Evolutionary conservation across 1,284 basidiomycete species (phyloP), one percentile per base, ranked within the genome.

Genomic region (Rhodotorula glutinis): DNA sequence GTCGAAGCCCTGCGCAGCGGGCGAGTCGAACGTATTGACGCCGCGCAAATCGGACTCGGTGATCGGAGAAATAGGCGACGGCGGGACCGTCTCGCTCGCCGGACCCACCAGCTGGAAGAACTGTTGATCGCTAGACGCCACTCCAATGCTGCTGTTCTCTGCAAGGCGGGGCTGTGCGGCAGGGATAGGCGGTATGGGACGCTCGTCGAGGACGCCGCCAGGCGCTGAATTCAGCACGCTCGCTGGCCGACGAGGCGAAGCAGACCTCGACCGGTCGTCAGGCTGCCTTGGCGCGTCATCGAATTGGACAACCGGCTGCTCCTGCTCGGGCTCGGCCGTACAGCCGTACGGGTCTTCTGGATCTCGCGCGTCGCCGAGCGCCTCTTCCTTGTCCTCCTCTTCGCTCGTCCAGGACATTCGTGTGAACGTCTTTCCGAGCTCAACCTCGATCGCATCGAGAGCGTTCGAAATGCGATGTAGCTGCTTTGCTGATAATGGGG

Each of bases 61-160:
- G 52, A 63, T 29, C 13, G 60, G 57, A 8, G 65, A 67, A 46
- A 47, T 56, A 23, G 60, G 57, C n/a, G 65, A 59, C 9, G 54
- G n/a, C 19, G 52, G 30, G 9, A 33, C 52, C 29, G 30, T 33
- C 29, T 51, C 49, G 7, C 7, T n/a, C 11, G 25, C n/a, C 10
- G 38, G 33, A 3, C 13, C 33, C 4, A 23, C 21, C 53, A 38
- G 19, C 33, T 54, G 33, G 23, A 43, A 41, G 49, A 21, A 14
- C 38, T 30, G 23, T 5, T 46, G 25, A 25, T 54, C 46, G 43
- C 17, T 21, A 7, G 43, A 44, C 9, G 43, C 17, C 8, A 44
- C 14, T 16, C 43, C 17, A 5, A 5, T 11, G 33, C n/a, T n/a
- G n/a, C n/a, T n/a, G n/a, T n/a, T n/a, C n/a, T n/a, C n/a, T n/a